Conservation (phyloP, 495 filamentous ascomycete species). For the Venustampulla echinocandica region DNA sequence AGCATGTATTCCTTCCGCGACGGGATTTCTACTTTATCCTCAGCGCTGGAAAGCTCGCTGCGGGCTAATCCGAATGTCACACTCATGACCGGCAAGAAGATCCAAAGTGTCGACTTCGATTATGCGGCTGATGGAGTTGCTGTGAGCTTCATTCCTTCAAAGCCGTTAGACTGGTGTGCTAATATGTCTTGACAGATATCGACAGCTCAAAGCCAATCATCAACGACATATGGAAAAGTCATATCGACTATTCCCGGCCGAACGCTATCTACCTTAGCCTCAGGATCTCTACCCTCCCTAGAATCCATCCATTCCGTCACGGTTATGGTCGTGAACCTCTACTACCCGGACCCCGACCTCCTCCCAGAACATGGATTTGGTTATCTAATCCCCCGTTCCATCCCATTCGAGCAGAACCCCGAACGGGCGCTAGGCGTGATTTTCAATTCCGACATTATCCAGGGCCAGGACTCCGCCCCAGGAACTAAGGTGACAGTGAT, state of each 20-base stretch:
- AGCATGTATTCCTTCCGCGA: conserved; percentile 51
- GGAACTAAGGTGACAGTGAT: conserved; percentile 86
- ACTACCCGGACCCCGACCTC: conserved; percentile 57
- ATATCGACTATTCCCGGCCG: conserved; percentile 61
- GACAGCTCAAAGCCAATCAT: conserved; percentile 12
- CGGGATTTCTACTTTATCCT: conserved; percentile 43
- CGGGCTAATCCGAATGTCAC: conserved; percentile 33
- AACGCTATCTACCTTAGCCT: conserved; percentile 35
- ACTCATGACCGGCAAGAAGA: conserved; percentile 32
- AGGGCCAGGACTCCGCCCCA: conserved; percentile 40
- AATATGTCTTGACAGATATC: conserved; percentile 23
- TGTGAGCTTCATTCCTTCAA: conserved; percentile 18
- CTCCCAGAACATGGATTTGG: conserved; percentile 69
- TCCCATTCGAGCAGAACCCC: conserved; percentile 65
- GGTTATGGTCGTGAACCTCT: conserved; percentile 88
- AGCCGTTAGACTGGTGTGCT: background rate
- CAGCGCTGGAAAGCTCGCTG: conserved; percentile 35
- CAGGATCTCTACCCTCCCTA: conserved; percentile 39
- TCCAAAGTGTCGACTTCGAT: conserved; percentile 24
- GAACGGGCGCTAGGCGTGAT: conserved; percentile 82
- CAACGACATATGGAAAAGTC: conserved; percentile 46
- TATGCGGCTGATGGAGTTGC: conserved; percentile 10
- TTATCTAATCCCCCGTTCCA: conserved; percentile 72
- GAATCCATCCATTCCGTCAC: conserved; percentile 56
- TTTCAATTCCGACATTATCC: conserved; percentile 66